Evolutionary conservation across 768 basidiomycete species (phyloP), one percentile per base, ranked within the genome.

Genomic region (Mrakia frigida): DNA sequence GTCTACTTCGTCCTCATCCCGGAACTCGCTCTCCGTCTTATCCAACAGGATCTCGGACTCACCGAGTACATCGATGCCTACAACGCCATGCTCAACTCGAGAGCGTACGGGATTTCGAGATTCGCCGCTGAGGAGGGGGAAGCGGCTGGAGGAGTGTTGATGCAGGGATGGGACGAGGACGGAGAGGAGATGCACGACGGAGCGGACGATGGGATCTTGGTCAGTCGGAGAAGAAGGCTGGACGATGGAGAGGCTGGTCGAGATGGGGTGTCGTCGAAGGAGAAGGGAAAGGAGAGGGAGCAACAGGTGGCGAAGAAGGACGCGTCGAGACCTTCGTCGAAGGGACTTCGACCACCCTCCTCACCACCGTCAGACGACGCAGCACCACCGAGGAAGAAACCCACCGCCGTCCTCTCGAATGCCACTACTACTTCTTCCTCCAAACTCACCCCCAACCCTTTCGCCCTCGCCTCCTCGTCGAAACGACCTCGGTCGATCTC

Each of bases 1-100:
- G 52, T 74, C 76, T 74, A 73, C 72, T 74, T 61, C 52, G 73
- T 77, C 31, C 76, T 77, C 60, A 60, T 77, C 33, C 76, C 76
- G 11, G 76, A 77, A 53, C 39, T 77, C 25, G 73, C 76, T 13
- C 33, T 74, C 72, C 37, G 25, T 1, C 71, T 77, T 52, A 77
- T 77, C 28, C 50, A 73, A 35, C 60, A 77, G 50, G 76, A 77
- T 52, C 72, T 73, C 50, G 16, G 16, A 13, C 70, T 73, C 35
- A 18, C 11, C 33, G 50, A 52, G 31, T 74, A 37, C 35, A 28
- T 50, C 39, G 70, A 72, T 0, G 75, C 70, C 43, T 76, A 72
- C 46, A 56, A 63, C 43, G 61, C 41, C 31, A 71, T 76, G 75
- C n/a, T 23, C 14, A 43, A 67, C 31, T 71, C 70, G 52, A 56